Base-by-base conservation (phyloP, 1,284 basidiomycete species). In the Hypsizygus ulmarius region DNA sequence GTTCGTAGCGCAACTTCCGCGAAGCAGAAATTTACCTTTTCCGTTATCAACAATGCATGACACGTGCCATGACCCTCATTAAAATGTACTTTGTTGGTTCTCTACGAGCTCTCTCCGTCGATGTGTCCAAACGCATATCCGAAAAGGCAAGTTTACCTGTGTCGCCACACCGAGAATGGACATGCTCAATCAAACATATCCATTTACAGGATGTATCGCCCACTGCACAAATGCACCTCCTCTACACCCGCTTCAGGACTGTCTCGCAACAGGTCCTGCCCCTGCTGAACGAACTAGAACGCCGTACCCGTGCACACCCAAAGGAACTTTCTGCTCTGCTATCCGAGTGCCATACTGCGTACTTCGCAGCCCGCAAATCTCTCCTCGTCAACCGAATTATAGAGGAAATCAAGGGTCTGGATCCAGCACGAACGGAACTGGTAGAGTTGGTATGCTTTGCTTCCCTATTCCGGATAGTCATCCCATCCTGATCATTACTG, bases 41-140 rank as follows among this genome's bases (percentile, higher is more conserved):
- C 15, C 84, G 94, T 18, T 97, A 94, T 69, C 93, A 95, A 60
- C 94, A 97, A 68, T 97, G 94, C 66, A 85, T 97, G 79, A 95
- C 91, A 0, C 82, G 94, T 29, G 90, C 92, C 16, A 96, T 97
- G 93, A 96, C 93, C 0, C 75, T 97, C 43, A 92, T 97, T 70
- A 94, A 90, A 64, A 92, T 97, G 81, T 93, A 88, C 68, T 95
- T 96, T 59, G 84, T 94, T 16, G 86, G 87, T 3, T 85, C 88
- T 1, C 72, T 97, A 9, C 77, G 84, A 46, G 81, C 84, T 1
- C 73, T 94, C 9, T 81, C 84, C 1, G 68, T 79, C 16, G 90
- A 96, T 57, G 78, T 94, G 10, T 77, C 78, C 1, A 85, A 77
- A 56, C 79, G 89, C 7, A 64, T 93, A 39, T 74, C 77, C 0